Conservation (phyloP, 2,329 filamentous ascomycete species). For the Fusarium mexicanum region DNA sequence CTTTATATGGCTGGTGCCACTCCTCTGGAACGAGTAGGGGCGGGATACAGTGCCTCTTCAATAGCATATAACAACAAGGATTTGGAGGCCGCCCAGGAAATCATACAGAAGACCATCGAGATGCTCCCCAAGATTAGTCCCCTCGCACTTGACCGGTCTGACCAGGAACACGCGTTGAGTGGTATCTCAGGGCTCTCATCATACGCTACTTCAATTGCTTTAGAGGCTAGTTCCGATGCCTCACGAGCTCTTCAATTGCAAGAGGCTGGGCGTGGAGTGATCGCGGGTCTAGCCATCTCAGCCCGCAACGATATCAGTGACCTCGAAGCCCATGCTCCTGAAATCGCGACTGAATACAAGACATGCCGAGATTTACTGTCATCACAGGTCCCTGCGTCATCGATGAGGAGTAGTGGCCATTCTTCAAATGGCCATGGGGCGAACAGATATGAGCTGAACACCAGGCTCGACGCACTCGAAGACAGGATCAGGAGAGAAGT, state of each 20-base stretch:
- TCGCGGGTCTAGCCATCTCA: background rate
- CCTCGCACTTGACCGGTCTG: too few species aligned
- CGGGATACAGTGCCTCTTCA: background rate
- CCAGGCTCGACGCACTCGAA: rapidly evolving
- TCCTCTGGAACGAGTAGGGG: background rate
- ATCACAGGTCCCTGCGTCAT: too few species aligned
- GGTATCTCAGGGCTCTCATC: too few species aligned
- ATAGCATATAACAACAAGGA: background rate
- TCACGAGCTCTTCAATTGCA: too few species aligned
- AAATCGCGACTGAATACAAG: background rate
- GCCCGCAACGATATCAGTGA: background rate
- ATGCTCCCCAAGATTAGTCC: background rate
- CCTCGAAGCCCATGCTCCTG: background rate
- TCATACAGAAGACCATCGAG: background rate
- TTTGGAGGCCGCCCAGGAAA: background rate
- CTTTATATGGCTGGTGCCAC: background rate
- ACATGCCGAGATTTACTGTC: background rate
- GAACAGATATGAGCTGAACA: background rate
- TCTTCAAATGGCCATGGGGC: background rate
- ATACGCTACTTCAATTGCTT: too few species aligned
- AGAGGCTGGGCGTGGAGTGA: background rate
- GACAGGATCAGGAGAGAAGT: background rate
- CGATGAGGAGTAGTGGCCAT: too few species aligned
- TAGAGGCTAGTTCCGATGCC: too few species aligned
- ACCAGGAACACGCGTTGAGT: too few species aligned